phyloP scores from a whole-genome alignment of 371 early-diverging fungal genomes.

The Saksenaea vasiformis region DNA sequence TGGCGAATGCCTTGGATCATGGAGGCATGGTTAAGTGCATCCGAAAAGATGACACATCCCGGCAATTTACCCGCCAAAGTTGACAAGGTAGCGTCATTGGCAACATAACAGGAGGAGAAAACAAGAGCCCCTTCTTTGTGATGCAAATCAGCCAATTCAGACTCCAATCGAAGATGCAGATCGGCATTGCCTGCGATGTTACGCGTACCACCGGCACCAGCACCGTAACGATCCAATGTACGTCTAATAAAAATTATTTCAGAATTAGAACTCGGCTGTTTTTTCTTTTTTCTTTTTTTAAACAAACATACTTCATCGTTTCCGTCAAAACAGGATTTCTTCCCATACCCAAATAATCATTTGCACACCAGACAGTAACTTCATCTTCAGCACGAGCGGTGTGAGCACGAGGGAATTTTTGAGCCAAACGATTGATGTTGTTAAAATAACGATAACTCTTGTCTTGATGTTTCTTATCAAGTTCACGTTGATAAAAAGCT shows the following conservation, averaged over 20 bases:
- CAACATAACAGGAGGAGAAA: slow-evolving; percentile 98
- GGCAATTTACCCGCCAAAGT: slow-evolving; percentile 93
- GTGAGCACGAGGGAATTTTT: slow-evolving; percentile 91
- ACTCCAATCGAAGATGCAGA: slow-evolving; percentile 91
- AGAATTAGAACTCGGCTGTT: background rate
- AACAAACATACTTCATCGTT: slow-evolving; percentile 78
- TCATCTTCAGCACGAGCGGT: slow-evolving; percentile 81
- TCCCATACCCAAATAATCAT: slow-evolving; percentile 97
- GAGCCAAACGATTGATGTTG: slow-evolving; percentile 97
- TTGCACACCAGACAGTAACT: slow-evolving; percentile 99
- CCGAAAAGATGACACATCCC: slow-evolving; percentile 93
- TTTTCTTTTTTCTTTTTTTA: slow-evolving; percentile 2
- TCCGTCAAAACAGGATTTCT: slow-evolving; percentile 85
- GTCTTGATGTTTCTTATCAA: slow-evolving; percentile 95
- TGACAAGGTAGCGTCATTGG: slow-evolving; percentile 95
- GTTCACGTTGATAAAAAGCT: slow-evolving; percentile 73
- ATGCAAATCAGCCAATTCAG: slow-evolving; percentile 91
- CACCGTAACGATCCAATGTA: slow-evolving; percentile 93
- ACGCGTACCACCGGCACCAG: slow-evolving; percentile 99
- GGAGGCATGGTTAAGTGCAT: slow-evolving; percentile 95
- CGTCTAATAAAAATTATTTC: slow-evolving; percentile 38
- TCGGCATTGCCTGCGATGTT: slow-evolving; percentile 98
- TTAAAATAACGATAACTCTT: slow-evolving; percentile 98
- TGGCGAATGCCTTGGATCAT: slow-evolving; percentile 99
- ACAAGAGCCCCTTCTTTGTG: slow-evolving; percentile 92